A percentile compares a stretch with the other conserved stretches of the same genome.
phyloP scores from a whole-genome alignment of 1,284 basidiomycete species.

The Malassezia japonica region DNA sequence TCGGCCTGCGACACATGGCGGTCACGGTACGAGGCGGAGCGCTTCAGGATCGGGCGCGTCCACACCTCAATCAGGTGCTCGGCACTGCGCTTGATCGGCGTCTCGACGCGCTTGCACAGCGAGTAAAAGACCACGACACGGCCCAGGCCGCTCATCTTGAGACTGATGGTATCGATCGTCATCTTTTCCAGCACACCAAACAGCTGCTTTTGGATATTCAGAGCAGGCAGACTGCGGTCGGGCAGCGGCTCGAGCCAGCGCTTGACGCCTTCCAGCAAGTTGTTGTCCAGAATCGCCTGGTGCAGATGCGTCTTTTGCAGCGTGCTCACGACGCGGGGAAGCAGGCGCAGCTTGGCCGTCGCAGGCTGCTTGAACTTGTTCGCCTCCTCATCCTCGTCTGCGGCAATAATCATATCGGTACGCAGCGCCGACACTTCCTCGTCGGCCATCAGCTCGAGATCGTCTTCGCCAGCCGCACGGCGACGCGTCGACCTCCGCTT shows the following conservation, averaged over 20 bases:
- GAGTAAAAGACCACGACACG: constrained; percentile 90
- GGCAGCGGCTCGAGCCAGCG: constrained; percentile 90
- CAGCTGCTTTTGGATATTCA: constrained; percentile 89
- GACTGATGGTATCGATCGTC: constrained; percentile 79
- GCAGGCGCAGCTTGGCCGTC: constrained; percentile 69
- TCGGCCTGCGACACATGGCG: constrained; percentile 32
- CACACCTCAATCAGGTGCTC: constrained; percentile 63
- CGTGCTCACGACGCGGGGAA: constrained; percentile 81
- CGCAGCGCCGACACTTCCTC: constrained; percentile 77
- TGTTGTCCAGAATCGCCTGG: constrained; percentile 90
- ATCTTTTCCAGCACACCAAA: constrained; percentile 68
- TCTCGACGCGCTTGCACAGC: constrained; percentile 71
- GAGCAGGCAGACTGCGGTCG: constrained; percentile 79
- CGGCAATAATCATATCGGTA: constrained; percentile 76
- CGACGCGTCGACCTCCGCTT: constrained; percentile 63
- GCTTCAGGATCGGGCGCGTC: constrained; percentile 45
- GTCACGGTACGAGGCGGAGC: constrained; percentile 42
- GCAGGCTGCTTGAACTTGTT: constrained; percentile 77
- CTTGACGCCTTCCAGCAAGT: constrained; percentile 78
- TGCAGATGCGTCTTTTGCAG: constrained; percentile 83
- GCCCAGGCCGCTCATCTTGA: constrained; percentile 87
- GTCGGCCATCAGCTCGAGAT: constrained; percentile 76
- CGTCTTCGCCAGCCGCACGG: constrained; percentile 58
- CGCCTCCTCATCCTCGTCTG: constrained; percentile 70
- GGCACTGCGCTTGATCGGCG: constrained; percentile 69